phyloP scores from a whole-genome alignment of 2,329 filamentous ascomycete genomes.

The Lasiodiplodia citricola region DNA sequence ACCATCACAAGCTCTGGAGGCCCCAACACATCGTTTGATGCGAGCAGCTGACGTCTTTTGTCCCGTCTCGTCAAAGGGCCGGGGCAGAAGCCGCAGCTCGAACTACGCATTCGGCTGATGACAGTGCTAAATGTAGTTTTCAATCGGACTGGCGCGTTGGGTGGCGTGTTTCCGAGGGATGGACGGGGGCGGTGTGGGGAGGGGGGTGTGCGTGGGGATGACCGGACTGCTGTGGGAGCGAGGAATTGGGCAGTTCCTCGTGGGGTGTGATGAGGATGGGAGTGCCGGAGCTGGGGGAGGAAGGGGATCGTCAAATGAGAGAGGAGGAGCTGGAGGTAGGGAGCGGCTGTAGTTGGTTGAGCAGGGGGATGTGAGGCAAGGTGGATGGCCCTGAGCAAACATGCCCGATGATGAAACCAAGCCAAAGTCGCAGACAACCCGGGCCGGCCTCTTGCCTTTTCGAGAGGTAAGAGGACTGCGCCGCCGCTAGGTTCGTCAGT shows the following conservation, averaged over 20 bases:
- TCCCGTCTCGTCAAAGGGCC: not conserved
- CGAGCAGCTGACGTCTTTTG: not conserved
- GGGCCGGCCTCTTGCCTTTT: not conserved
- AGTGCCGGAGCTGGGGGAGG: not conserved
- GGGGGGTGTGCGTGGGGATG: not conserved
- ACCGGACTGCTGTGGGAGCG: not conserved
- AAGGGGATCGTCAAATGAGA: not conserved
- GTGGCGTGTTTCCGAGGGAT: not conserved
- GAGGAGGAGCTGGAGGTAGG: not conserved
- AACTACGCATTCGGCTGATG: not conserved
- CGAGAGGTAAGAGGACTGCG: not conserved
- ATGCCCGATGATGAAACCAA: conserved; percentile 26
- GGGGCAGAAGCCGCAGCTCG: too few relatives aligned
- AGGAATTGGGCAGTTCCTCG: not conserved
- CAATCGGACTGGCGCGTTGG: conserved; percentile 23
- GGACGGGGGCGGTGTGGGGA: not conserved
- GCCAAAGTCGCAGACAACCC: conserved; percentile 27
- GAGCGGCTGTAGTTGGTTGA: not conserved
- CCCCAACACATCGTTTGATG: not conserved
- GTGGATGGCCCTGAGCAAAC: not conserved
- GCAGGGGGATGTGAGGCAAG: not conserved
- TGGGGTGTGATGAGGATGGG: conserved; percentile 1
- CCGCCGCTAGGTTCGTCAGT: conserved; percentile 18
- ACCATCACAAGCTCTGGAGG: not conserved
- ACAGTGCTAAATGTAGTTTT: conserved; percentile 25